Percentiles rank a stretch among this genome's conserved stretches.
These are phyloP conservation scores for Pseudonitzschia delicatissima DNA, from an alignment of 108 stramenopile genomes.

Conservation along the genomic window DNA sequence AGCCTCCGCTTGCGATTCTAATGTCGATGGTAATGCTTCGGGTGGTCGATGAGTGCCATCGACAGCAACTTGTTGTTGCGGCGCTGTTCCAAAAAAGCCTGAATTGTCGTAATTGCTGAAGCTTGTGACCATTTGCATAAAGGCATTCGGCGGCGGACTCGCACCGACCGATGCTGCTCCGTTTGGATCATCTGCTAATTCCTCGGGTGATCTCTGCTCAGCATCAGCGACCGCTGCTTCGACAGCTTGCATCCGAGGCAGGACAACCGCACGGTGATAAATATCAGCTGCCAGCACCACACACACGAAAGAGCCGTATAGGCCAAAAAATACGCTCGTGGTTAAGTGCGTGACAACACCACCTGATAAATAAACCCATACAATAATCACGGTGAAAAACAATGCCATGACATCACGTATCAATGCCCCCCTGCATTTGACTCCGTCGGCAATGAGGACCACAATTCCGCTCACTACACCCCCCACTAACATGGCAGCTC, in stretches of 20 bases:
- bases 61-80: background rate
- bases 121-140: conserved; percentile 55
- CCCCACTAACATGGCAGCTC: conserved; percentile 91
- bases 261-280: conserved; percentile 80
- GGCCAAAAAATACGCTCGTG: conserved; percentile 53
- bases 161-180: background rate
- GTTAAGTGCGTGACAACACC: conserved; percentile 59
- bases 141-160: conserved; percentile 17
- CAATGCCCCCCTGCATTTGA: conserved; percentile 81
- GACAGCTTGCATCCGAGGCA: conserved; percentile 51
- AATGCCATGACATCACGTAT: conserved; percentile 78
- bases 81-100: conserved; percentile 2
- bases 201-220: background rate
- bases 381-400: conserved; percentile 60
- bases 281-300: conserved; percentile 82
- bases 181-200: background rate
- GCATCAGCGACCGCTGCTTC: conserved; percentile 11
- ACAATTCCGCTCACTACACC: conserved; percentile 82
- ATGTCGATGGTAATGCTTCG: background rate
- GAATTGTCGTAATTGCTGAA: conserved; percentile 77
- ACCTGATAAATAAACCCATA: conserved; percentile 39
- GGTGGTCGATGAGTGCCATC: background rate
- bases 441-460: conserved; percentile 67
- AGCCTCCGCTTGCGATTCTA: background rate
- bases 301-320: conserved; percentile 68